A percentile compares a stretch with the other conserved stretches of the same genome.
phyloP scores from a whole-genome alignment of 2,329 filamentous ascomycete species.

The Cadophora gregata region DNA sequence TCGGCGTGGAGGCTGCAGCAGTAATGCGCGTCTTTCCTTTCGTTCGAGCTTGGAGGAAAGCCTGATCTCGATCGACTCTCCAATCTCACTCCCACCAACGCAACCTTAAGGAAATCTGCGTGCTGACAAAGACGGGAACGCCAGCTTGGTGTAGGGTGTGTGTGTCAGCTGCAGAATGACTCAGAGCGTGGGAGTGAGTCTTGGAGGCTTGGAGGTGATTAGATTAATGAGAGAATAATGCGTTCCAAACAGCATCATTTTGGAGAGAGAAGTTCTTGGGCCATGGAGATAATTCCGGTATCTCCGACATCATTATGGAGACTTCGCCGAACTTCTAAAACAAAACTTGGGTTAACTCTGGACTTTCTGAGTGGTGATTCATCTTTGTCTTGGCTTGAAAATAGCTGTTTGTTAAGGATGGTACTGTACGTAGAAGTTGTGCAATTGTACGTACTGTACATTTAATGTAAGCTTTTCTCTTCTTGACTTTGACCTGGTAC shows the following conservation, averaged over 20 bases:
- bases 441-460: neutral
- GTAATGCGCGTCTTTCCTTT: conserved; percentile 9
- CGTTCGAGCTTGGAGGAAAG: neutral
- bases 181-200: neutral
- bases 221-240: neutral
- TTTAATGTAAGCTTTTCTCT: neutral
- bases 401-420: neutral
- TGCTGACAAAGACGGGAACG: conserved; percentile 17
- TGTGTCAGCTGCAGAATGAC: conserved; percentile 20
- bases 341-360: neutral
- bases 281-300: conserved; percentile 12
- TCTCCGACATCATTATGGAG: conserved; percentile 1
- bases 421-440: neutral
- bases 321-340: neutral
- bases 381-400: neutral
- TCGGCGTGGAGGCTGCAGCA: conserved; percentile 12
- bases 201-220: neutral
- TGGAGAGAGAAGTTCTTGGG: neutral
- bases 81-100: neutral
- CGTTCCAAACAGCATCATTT: neutral
- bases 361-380: conserved; percentile 5
- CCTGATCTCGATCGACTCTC: conserved; percentile 9
- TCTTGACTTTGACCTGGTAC: neutral
- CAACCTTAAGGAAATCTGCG: conserved; percentile 7
- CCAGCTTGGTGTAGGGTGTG: neutral